Conservation (phyloP, 2,329 filamentous ascomycete genomes). For the Coniella vitis region DNA sequence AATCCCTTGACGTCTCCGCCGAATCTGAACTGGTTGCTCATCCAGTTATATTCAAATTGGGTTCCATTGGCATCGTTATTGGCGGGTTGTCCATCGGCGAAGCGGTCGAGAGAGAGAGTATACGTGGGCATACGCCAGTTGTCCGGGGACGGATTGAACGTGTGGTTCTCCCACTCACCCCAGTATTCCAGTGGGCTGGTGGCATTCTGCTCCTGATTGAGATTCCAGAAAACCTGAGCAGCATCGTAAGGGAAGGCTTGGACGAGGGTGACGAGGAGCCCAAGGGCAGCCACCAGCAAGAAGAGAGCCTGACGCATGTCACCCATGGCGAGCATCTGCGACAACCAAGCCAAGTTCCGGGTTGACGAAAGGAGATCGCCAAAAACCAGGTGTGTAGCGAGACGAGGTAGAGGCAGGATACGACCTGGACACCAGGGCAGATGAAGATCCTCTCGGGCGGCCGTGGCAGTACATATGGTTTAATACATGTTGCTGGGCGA, state of each 20-base stretch:
- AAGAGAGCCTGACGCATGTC: neutral
- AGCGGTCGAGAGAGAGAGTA: constrained; percentile 54
- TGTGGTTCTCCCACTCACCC: constrained; percentile 13
- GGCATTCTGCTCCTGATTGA: constrained; percentile 10
- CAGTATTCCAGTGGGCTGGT: constrained; percentile 10
- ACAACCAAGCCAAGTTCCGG: neutral
- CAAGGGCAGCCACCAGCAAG: constrained; percentile 6
- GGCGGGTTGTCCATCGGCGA: constrained; percentile 54
- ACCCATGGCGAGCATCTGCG: constrained; percentile 6
- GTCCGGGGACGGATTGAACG: constrained; percentile 7
- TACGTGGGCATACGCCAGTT: constrained; percentile 30
- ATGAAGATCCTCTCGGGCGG: no score
- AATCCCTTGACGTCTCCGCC: constrained; percentile 51
- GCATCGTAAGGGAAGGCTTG: constrained; percentile 10
- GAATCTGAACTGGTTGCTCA: constrained; percentile 54
- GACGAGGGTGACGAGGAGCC: constrained; percentile 5
- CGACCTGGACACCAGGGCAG: neutral
- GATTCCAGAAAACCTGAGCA: constrained; percentile 10
- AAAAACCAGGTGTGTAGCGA: no score
- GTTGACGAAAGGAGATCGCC: neutral
- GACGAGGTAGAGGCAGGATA: neutral
- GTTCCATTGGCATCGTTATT: constrained; percentile 58
- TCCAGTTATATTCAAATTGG: constrained; percentile 49
- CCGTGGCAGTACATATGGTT: no score
- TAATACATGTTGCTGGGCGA: no score